phyloP scores from a whole-genome alignment of 768 basidiomycete genomes.

The Suillus sp. region DNA sequence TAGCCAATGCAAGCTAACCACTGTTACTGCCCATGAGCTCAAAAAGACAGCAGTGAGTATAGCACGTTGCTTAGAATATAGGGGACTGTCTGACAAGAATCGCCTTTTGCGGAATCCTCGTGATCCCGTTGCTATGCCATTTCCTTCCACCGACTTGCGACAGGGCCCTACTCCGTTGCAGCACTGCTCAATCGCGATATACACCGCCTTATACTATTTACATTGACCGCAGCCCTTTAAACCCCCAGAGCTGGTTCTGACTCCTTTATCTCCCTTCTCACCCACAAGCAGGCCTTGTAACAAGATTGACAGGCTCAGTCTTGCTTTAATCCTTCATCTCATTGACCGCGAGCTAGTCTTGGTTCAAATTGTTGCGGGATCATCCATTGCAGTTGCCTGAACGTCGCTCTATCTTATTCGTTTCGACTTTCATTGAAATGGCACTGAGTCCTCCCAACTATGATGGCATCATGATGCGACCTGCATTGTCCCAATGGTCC shows the following conservation, averaged over 20 bases:
- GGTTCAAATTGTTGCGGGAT: background rate
- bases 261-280: background rate
- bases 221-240: background rate
- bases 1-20: background rate
- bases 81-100: background rate
- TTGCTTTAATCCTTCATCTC: background rate
- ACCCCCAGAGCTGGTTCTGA: slow-evolving; percentile 12
- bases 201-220: background rate
- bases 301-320: slow-evolving; percentile 11
- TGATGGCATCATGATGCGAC: background rate
- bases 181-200: background rate
- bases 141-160: background rate
- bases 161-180: background rate
- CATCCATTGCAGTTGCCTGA: background rate
- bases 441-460: slow-evolving; percentile 4
- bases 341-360: background rate
- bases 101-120: background rate
- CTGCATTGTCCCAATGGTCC: slow-evolving; percentile 13
- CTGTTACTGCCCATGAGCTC: background rate
- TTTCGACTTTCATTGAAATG: background rate
- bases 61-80: background rate
- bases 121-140: slow-evolving; percentile 8
- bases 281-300: slow-evolving; percentile 12
- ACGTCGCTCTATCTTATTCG: background rate
- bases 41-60: background rate